Percentiles rank a stretch among this genome's conserved stretches.
phyloP scores from a whole-genome alignment of 371 early-diverging fungal genomes.

The Mucor lusitanicus region DNA sequence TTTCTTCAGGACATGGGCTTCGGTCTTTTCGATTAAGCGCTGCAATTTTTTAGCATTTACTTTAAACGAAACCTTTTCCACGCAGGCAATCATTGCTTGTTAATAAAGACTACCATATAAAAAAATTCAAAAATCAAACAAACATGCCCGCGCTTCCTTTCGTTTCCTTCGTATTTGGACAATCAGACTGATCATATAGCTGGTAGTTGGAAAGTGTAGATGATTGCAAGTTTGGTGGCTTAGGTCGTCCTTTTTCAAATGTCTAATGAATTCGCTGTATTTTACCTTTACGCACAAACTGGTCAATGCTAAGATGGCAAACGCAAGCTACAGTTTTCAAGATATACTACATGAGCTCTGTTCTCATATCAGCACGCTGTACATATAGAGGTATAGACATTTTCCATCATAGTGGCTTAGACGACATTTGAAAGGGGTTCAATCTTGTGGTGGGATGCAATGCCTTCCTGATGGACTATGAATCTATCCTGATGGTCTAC shows the following conservation, averaged over 20 bases:
- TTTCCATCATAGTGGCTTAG: not conserved
- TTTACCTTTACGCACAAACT: not conserved
- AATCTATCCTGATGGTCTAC: not conserved
- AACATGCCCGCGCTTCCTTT: not conserved
- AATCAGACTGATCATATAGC: not conserved
- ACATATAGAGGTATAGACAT: not conserved
- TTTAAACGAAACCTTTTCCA: slow-evolving; percentile 10
- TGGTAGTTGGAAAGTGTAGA: not conserved
- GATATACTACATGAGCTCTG: not conserved
- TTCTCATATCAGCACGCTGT: not conserved
- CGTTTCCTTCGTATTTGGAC: not conserved
- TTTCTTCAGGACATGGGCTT: slow-evolving; percentile 38
- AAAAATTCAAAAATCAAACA: not conserved
- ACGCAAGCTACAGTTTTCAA: not conserved
- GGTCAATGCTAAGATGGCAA: not conserved
- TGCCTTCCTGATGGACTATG: not conserved
- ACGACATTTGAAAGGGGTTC: not conserved
- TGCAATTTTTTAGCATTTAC: slow-evolving; percentile 2
- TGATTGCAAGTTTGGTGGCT: slow-evolving; percentile 5
- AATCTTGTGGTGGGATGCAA: not conserved
- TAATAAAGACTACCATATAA: slow-evolving; percentile 15
- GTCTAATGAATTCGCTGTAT: not conserved
- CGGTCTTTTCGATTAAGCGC: slow-evolving; percentile 69
- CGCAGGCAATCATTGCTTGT: slow-evolving; percentile 8
- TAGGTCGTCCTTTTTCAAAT: not conserved